These are phyloP conservation scores for Chalara sp. DNA, from an alignment of 2,329 filamentous ascomycete species.

Conservation along the genomic window DNA sequence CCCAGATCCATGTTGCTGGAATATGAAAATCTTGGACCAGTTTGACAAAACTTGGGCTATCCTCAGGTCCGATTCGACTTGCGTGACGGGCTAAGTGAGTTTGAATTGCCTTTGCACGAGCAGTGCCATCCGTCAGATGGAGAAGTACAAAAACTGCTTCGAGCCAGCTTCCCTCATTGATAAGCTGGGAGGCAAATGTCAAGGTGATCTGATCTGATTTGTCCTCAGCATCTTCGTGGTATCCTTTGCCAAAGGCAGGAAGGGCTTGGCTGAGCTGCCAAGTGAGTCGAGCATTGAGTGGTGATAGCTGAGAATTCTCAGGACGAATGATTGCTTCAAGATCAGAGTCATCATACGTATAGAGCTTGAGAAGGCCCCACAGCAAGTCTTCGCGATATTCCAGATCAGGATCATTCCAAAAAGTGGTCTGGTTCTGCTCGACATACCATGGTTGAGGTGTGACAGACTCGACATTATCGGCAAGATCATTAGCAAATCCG, in stretches of 20 bases:
- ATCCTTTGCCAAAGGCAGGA: conserved; percentile 41
- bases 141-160: conserved; percentile 71
- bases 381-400: conserved; percentile 67
- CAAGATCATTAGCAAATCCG: conserved; percentile 67
- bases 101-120: conserved; percentile 61
- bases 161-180: conserved; percentile 58
- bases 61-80: conserved; percentile 53
- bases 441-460: conserved; percentile 67
- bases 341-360: conserved; percentile 52
- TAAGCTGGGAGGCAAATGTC: conserved; percentile 59
- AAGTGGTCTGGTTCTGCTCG: conserved; percentile 48
- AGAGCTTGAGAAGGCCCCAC: conserved; percentile 81
- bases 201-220: conserved; percentile 61
- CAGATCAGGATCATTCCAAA: conserved; percentile 54
- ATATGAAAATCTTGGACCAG: conserved; percentile 62
- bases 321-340: conserved; percentile 69
- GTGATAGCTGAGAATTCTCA: conserved; percentile 68
- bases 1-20: conserved; percentile 75
- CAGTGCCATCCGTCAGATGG: conserved; percentile 58
- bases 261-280: conserved; percentile 80
- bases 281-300: conserved; percentile 66
- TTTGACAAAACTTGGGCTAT: conserved; percentile 47
- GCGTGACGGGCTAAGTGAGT: conserved; percentile 71
- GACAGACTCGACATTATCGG: conserved; percentile 60
- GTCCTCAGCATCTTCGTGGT: conserved; percentile 43